Percentiles rank a stretch among this genome's conserved stretches.
Conservation (phyloP, 2,329 filamentous ascomycete species). For the Colletotrichum ledebouriae region DNA sequence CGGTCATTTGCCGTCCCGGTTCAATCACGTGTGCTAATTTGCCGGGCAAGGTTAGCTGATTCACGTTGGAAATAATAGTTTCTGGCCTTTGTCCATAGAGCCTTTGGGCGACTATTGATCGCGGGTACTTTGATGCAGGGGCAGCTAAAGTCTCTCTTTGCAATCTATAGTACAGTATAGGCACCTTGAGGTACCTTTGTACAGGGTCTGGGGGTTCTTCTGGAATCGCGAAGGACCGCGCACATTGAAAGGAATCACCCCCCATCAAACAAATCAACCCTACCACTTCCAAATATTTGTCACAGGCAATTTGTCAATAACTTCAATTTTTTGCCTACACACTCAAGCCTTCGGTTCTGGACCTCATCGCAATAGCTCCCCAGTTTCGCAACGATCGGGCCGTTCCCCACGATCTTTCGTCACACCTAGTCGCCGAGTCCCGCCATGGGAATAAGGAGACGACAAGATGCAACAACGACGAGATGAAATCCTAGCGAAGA, state of each 20-base stretch:
- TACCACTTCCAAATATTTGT: constrained; percentile 27
- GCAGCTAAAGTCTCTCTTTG: constrained; percentile 13
- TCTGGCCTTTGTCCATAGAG: neutral
- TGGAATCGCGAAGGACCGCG: constrained; percentile 36
- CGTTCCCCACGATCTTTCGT: constrained; percentile 26
- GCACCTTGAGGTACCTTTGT: constrained; percentile 25
- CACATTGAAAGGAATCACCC: constrained; percentile 34
- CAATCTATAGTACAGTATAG: neutral
- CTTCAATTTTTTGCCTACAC: neutral
- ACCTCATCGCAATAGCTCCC: neutral
- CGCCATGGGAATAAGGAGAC: constrained; percentile 63
- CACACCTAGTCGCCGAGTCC: constrained; percentile 48
- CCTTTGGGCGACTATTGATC: constrained; percentile 10
- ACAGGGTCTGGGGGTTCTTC: constrained; percentile 26
- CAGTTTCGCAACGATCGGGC: neutral
- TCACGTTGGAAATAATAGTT: constrained; percentile 28
- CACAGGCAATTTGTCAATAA: constrained; percentile 23
- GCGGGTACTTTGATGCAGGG: constrained; percentile 18
- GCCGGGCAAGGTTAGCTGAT: constrained; percentile 23
- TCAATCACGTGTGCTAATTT: constrained; percentile 39
- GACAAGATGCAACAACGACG: constrained; percentile 81
- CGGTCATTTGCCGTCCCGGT: constrained; percentile 39
- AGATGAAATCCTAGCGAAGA: constrained; percentile 97
- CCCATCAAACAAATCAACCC: constrained; percentile 32
- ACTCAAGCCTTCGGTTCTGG: neutral